Base-by-base conservation (phyloP, 768 basidiomycete genomes). In the Chalciporus piperatus region DNA sequence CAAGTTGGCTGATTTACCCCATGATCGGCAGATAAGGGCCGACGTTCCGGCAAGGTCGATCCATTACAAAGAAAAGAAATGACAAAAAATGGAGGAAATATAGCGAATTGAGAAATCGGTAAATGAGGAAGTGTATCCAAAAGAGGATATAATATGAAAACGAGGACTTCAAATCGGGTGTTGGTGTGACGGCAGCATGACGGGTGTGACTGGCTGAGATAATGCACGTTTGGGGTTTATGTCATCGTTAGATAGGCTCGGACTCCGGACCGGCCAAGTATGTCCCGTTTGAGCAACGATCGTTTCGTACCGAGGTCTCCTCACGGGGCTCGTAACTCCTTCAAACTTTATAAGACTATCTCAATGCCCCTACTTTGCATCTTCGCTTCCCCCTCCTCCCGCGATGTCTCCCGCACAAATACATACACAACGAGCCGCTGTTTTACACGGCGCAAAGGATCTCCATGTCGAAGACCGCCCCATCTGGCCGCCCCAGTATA, bases 391-490 rank as follows among this genome's bases (percentile, higher is more conserved):
- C 48, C 41, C 48, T 48, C 32, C 48, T 47, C 50, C 40, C 46
- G 48, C 54, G 51, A 78, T 76, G 78, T 74, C 76, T 48, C 74
- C 75, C 45, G 62, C 70, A 48, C 77, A 79, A 41, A 72, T 83
- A 59, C 76, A 75, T 37, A 69, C 80, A 13, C 83, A 89, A 46
- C 71, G 74, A 48, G 88, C 91, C 47, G 87, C 83, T 47, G 89
- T 97, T 61, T 87, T 96, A 52, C 80, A 92, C 62, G 91, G 89
- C 17, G 76, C 89, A 48, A 81, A 80, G 60, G 92, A 96, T 74
- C 80, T 98, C 56, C 86, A 84, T 57, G 59, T 88, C 63, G 91
- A 93, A 64, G 72, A 85, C 37, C 84, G 92, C 58, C 76, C 78
- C 41, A 69, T 87, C 56, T 85, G 83, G 76, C 79, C 85, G 0